phyloP scores from a whole-genome alignment of 73 alveolate species.

The Paramecium biaurelia region DNA sequence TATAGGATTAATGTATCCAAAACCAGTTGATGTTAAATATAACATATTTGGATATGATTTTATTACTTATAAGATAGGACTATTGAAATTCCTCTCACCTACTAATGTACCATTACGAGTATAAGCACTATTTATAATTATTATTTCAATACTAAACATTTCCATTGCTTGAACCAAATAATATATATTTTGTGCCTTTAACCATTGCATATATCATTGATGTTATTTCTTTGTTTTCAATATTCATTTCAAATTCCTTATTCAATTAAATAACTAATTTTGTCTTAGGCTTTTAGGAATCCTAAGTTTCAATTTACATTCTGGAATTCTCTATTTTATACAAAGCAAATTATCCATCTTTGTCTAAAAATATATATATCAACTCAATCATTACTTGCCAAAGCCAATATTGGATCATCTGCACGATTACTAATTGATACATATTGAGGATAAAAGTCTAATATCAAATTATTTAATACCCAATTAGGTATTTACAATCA shows the following conservation, averaged over 20 bases:
- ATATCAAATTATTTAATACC: neutral
- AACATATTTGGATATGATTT: conserved; percentile 5
- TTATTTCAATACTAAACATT: neutral
- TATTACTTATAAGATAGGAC: neutral
- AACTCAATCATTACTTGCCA: neutral
- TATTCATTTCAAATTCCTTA: neutral
- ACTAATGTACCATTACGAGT: neutral
- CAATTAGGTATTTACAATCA: neutral
- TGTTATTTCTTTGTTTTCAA: neutral
- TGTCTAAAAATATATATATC: neutral
- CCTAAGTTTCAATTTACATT: neutral
- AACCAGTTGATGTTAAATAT: neutral
- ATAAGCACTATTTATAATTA: neutral
- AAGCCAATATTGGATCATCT: neutral
- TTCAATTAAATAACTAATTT: neutral
- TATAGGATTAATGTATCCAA: conserved; percentile 16
- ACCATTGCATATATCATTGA: neutral
- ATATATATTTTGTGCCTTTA: neutral
- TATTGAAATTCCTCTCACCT: neutral
- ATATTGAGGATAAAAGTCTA: neutral
- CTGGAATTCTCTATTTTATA: neutral
- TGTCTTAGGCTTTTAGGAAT: neutral
- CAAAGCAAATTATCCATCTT: neutral
- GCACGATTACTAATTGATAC: neutral
- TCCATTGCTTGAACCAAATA: neutral